A percentile compares a stretch with the other conserved stretches of the same genome.
phyloP scores from a whole-genome alignment of 2,329 filamentous ascomycete species.

The Aspergillus pseudoterreus region DNA sequence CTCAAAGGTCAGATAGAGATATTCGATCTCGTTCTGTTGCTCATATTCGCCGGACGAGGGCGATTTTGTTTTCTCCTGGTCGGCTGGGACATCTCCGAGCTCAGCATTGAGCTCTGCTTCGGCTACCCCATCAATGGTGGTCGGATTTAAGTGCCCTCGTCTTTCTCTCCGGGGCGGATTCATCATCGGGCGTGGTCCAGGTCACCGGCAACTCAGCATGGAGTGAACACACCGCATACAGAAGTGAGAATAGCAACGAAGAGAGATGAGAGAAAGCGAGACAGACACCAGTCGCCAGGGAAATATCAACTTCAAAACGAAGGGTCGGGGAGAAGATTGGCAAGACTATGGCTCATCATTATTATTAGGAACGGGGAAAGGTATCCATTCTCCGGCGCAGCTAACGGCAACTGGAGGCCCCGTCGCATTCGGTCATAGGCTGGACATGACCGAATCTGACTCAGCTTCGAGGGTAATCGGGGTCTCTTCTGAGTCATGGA shows the following conservation, averaged over 20 bases:
- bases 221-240: neutral
- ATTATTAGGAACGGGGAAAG: too few relatives aligned
- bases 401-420: too few relatives aligned
- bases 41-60: neutral
- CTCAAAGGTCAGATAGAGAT: constrained; percentile 59
- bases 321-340: neutral
- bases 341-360: too few relatives aligned
- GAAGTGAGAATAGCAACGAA: neutral
- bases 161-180: neutral
- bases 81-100: neutral
- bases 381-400: too few relatives aligned
- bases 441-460: too few relatives aligned
- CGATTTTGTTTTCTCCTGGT: neutral
- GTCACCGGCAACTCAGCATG: neutral
- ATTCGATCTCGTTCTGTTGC: constrained; percentile 37
- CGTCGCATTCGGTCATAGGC: too few relatives aligned
- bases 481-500: too few relatives aligned
- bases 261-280: neutral
- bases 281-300: neutral
- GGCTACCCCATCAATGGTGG: neutral
- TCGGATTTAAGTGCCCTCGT: neutral
- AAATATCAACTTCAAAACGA: neutral
- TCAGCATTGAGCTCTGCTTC: neutral
- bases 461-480: too few relatives aligned
- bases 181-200: neutral